phyloP scores from a whole-genome alignment of 768 basidiomycete species.

The Boletus patriciae region DNA sequence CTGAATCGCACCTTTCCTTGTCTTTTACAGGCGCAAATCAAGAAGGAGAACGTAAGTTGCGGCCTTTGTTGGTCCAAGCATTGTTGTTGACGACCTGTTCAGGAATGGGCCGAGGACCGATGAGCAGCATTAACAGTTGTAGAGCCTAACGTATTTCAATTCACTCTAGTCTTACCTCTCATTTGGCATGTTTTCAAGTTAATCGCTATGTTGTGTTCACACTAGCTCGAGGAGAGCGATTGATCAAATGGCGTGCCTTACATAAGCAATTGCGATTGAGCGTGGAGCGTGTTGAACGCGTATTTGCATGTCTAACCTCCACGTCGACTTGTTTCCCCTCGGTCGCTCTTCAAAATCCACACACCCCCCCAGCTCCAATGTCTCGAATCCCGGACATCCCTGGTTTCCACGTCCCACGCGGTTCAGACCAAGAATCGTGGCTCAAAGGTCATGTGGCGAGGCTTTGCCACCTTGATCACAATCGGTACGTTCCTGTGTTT shows the following conservation, averaged over 20 bases:
- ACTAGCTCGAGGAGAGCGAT: conserved; percentile 6
- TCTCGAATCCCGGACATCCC: conserved; percentile 71
- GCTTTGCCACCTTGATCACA: conserved; percentile 63
- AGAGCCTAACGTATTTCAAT: conserved; percentile 28
- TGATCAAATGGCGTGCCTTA: conserved; percentile 10
- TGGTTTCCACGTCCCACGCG: conserved; percentile 52
- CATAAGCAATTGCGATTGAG: conserved; percentile 16
- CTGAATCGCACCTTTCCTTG: conserved; percentile 9
- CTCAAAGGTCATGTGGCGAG: conserved; percentile 61
- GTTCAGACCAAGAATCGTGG: conserved; percentile 64
- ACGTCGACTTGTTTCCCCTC: not conserved
- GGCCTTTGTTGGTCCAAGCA: not conserved
- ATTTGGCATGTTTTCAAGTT: conserved; percentile 18
- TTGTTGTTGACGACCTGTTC: conserved; percentile 21
- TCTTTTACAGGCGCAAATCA: conserved; percentile 81
- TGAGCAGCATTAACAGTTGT: conserved; percentile 39
- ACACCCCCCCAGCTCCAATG: conserved; percentile 31
- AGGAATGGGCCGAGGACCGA: conserved; percentile 94
- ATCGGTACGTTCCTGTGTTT: conserved; percentile 48
- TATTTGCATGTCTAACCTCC: not conserved
- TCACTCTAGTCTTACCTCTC: conserved; percentile 21
- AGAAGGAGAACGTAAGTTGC: conserved; percentile 92
- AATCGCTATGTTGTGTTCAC: conserved; percentile 16
- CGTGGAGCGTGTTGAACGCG: not conserved
- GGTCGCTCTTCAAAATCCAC: not conserved